A percentile compares a stretch with the other conserved stretches of the same genome.
Evolutionary conservation across 257 asterid genomes (phyloP).

Genomic region (Capsicum rhomboideum): DNA sequence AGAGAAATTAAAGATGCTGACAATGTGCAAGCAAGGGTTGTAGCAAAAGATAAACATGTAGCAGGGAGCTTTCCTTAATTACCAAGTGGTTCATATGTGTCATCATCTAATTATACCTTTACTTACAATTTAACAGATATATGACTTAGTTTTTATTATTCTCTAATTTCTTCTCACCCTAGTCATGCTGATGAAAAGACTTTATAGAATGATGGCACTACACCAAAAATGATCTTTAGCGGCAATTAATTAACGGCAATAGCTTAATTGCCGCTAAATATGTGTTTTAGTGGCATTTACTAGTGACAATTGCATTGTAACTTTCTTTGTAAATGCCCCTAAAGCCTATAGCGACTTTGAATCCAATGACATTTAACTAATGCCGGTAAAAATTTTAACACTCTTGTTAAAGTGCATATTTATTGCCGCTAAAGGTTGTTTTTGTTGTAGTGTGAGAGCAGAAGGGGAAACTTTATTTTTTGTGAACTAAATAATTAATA

Average conservation of each 20-base stretch:
- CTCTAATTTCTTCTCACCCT: not conserved
- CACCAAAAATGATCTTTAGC: too few species aligned
- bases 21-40: constrained; percentile 23
- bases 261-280: too few species aligned
- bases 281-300: too few species aligned
- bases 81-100: constrained; percentile 32
- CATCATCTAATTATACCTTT: constrained; percentile 28
- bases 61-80: constrained; percentile 35
- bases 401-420: too few species aligned
- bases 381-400: too few species aligned
- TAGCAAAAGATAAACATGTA: constrained; percentile 25
- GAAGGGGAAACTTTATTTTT: not conserved
- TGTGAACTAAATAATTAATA: not conserved
- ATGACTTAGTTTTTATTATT: not conserved
- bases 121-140: constrained; percentile 13
- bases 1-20: constrained; percentile 41
- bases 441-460: too few species aligned
- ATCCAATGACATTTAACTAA: too few species aligned
- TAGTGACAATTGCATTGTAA: too few species aligned
- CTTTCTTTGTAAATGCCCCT: too few species aligned
- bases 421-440: too few species aligned
- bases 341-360: too few species aligned
- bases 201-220: not conserved
- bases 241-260: too few species aligned
- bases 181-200: not conserved